A percentile compares a stretch with the other conserved stretches of the same genome.
Conservation (phyloP, 1,284 basidiomycete species). For the Heterobasidion irregulare region DNA sequence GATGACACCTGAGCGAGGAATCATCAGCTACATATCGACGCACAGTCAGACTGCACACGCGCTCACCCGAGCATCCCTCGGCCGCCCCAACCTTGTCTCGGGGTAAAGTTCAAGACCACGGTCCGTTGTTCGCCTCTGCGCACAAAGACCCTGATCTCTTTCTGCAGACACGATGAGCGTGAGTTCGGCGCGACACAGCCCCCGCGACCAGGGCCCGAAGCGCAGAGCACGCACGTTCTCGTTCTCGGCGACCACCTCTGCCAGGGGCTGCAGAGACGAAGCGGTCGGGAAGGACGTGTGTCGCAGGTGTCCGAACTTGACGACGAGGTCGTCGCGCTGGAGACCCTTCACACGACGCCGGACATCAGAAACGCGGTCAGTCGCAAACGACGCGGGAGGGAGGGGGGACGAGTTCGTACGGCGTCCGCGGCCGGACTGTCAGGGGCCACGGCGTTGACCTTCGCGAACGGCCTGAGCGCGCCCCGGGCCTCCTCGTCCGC, state of each 20-base stretch:
- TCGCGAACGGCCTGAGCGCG: conserved; percentile 53
- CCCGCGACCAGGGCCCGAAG: neutral
- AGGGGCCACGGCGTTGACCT: conserved; percentile 70
- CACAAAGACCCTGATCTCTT: conserved; percentile 39
- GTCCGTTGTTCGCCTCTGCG: conserved; percentile 24
- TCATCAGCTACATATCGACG: neutral
- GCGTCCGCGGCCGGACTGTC: conserved; percentile 73
- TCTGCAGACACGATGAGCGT: conserved; percentile 20
- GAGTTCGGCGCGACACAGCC: neutral
- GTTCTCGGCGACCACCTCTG: conserved; percentile 57
- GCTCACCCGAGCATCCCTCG: conserved; percentile 72
- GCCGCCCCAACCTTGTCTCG: conserved; percentile 64
- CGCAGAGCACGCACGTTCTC: conserved; percentile 55
- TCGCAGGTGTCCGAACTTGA: conserved; percentile 66
- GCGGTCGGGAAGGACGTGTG: conserved; percentile 39
- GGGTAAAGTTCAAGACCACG: conserved; percentile 39
- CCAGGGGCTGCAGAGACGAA: conserved; percentile 54
- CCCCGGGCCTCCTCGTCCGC: neutral
- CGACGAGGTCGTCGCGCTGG: conserved; percentile 59
- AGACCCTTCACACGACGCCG: conserved; percentile 44
- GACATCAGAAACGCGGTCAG: conserved; percentile 2
- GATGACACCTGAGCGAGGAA: neutral
- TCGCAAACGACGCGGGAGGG: neutral
- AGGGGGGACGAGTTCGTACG: conserved; percentile 35
- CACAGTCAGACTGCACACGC: neutral